Evolutionary conservation across 2,329 filamentous ascomycete species (phyloP).

Genomic region (Cladosporium sp.): DNA sequence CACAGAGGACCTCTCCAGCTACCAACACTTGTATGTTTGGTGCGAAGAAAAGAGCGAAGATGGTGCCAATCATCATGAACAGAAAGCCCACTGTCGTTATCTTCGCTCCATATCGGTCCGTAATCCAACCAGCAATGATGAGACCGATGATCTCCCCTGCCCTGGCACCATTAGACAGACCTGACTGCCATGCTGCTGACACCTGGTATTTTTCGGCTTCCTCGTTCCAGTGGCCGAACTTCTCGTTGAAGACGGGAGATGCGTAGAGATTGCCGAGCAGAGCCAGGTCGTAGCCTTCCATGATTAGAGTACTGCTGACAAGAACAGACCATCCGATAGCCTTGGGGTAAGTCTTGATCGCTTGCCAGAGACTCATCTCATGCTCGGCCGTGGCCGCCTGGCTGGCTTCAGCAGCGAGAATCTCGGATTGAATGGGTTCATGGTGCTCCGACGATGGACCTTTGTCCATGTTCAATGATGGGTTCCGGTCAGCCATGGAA

Average conservation of each 20-base stretch:
- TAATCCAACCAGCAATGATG: slow-evolving; percentile 61
- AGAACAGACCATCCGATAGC: slow-evolving; percentile 32
- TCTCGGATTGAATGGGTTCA: slow-evolving; percentile 1
- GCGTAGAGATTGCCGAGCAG: slow-evolving; percentile 34
- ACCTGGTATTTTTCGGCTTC: slow-evolving; percentile 41
- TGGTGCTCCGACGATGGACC: not conserved
- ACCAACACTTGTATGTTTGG: slow-evolving; percentile 27
- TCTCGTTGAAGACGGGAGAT: slow-evolving; percentile 25
- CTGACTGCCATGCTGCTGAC: slow-evolving; percentile 54
- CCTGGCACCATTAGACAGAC: slow-evolving; percentile 52
- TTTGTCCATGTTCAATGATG: slow-evolving; percentile 1
- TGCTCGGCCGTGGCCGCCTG: slow-evolving; percentile 7
- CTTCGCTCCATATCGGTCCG: slow-evolving; percentile 43
- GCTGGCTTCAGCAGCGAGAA: slow-evolving; percentile 9
- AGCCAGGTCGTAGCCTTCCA: slow-evolving; percentile 38
- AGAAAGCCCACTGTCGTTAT: slow-evolving; percentile 57
- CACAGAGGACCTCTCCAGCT: slow-evolving; percentile 33
- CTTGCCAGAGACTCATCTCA: slow-evolving; percentile 8
- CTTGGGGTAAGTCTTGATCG: slow-evolving; percentile 12
- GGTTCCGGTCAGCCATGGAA: not conserved
- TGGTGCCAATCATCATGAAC: slow-evolving; percentile 50
- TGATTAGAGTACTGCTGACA: slow-evolving; percentile 33
- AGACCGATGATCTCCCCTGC: slow-evolving; percentile 56
- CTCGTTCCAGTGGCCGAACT: slow-evolving; percentile 34
- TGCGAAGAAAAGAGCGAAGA: slow-evolving; percentile 43